Base-by-base conservation (phyloP, 2,329 filamentous ascomycete species). In the Thielaviopsis punctulata region DNA sequence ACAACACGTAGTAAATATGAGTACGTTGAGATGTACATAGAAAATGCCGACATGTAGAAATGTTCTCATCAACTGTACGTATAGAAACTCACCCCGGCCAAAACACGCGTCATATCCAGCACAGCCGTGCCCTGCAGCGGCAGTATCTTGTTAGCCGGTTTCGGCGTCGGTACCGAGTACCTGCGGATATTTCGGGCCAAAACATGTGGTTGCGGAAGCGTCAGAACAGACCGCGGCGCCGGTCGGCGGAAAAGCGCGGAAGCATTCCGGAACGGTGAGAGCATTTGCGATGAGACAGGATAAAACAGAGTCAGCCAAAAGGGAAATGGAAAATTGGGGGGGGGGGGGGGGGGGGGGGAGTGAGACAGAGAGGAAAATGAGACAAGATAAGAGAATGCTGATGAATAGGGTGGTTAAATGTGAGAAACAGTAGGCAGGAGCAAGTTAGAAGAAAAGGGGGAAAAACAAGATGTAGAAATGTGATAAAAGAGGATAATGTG, bases 21-120 rank as follows among this genome's bases (percentile, higher is more conserved):
- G n/a, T n/a, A n/a, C n/a, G n/a, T n/a, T n/a, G n/a, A n/a, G n/a
- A n/a, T 25, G 24, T 23, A 30, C 30, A 15, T 24, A 59, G 30
- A 54, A 50, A 58, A 54, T 53, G 49, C 48, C 46, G 47, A 52
- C 49, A 39, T 22, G 13, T 8, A 27, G 24, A 15, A 39, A 21
- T 27, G 43, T 4, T 3, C 8, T 33, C 4, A 33, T 13, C 15
- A 10, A 2, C 27, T 33, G 27, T 10, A n/a, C 4, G 9, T 2
- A 18, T 21, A 25, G 15, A 13, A 24, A 74, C 83, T 68, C 72
- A 95, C 90, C 53, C 92, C 92, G 57, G 92, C 92, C 57, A 98
- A 69, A 1, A 98, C 92, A 68, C 92, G 78, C 3, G 90, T 96
- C 88, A 98, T 93, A 65, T 98, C 92, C 56, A 98, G 73, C 13